phyloP scores from a whole-genome alignment of 768 basidiomycete genomes.

The Amanita polypyramis region DNA sequence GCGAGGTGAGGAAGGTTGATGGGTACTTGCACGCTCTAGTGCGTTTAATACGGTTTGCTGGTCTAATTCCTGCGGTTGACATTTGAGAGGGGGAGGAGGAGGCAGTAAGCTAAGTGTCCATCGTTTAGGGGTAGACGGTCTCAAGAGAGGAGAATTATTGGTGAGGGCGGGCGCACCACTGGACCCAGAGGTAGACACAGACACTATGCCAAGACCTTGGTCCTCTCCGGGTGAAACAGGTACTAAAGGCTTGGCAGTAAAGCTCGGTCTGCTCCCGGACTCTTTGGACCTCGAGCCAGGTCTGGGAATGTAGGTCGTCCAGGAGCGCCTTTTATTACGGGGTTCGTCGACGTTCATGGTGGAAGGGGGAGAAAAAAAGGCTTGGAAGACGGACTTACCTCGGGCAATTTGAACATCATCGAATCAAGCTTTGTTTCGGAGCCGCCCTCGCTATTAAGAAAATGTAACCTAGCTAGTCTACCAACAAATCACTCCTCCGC shows the following conservation, averaged over 20 bases:
- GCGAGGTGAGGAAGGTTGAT: constrained; percentile 22
- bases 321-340: constrained; percentile 21
- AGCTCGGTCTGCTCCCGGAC: not conserved
- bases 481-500: not conserved
- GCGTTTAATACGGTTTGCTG: constrained; percentile 40
- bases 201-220: too few relatives aligned
- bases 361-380: constrained; percentile 8
- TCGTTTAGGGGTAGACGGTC: constrained; percentile 22
- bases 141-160: constrained; percentile 19
- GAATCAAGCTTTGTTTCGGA: too few relatives aligned
- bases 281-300: constrained; percentile 18
- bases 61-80: constrained; percentile 29
- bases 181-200: constrained; percentile 9
- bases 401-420: not conserved
- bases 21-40: constrained; percentile 34
- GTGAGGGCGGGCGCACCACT: constrained; percentile 10
- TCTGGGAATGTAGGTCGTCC: constrained; percentile 25
- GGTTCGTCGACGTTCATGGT: constrained; percentile 16
- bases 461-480: too few relatives aligned
- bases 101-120: constrained; percentile 18
- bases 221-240: not conserved
- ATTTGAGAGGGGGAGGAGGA: constrained; percentile 12
- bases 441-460: too few relatives aligned
- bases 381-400: not conserved
- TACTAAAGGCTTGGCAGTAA: not conserved